These are phyloP conservation scores for Eutrema heterophyllum DNA, from an alignment of 345 rosid genomes.

Conservation along the genomic window DNA sequence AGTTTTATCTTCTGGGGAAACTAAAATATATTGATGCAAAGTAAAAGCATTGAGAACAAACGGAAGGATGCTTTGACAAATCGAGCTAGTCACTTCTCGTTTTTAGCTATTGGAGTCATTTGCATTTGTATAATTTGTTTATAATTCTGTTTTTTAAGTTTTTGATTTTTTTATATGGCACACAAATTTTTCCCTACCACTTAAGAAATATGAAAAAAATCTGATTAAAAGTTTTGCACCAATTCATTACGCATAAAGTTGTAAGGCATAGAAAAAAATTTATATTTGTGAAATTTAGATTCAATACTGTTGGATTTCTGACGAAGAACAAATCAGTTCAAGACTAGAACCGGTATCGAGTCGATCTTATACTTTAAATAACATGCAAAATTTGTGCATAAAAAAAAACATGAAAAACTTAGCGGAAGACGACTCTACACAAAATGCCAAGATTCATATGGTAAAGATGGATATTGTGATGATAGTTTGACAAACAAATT, in stretches of 20 bases:
- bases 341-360: too few species aligned
- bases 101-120: neutral
- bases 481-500: too few species aligned
- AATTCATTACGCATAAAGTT: neutral
- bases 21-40: neutral
- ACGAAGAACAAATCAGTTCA: too few species aligned
- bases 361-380: too few species aligned
- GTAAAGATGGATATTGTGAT: too few species aligned
- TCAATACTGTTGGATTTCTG: too few species aligned
- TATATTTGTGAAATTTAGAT: too few species aligned
- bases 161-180: neutral
- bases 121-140: neutral
- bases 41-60: neutral
- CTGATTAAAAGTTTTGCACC: neutral
- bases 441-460: too few species aligned
- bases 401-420: too few species aligned
- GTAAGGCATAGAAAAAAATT: neutral
- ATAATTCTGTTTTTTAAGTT: neutral
- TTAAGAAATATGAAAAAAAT: neutral
- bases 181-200: neutral
- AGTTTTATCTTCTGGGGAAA: neutral
- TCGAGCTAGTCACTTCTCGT: neutral
- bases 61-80: neutral
- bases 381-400: too few species aligned
- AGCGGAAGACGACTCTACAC: too few species aligned